Evolutionary conservation across 495 filamentous ascomycete genomes (phyloP), one percentile per base, ranked within the genome.

Genomic region (Tricharina praecox): DNA sequence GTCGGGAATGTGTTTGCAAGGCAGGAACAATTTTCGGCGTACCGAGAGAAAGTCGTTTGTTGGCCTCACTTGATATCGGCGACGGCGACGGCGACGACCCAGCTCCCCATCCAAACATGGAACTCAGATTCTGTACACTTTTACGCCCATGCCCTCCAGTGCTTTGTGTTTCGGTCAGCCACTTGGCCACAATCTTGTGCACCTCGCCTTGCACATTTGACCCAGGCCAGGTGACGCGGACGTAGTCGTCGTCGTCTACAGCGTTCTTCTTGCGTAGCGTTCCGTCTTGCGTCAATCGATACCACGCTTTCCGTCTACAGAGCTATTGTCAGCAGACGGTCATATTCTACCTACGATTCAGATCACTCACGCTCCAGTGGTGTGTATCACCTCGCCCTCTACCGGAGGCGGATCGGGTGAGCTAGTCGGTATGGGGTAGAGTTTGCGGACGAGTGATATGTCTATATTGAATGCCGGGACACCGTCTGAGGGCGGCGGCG

Each of bases 151-250:
- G 48, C n/a, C 51, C 39, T 20, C 48, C 49, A 20, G 41, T n/a
- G 34, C 71, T 67, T 5, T 68, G 70, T 50, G 75, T 75, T 54
- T 77, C 70, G 41, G 71, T 68, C 64, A 75, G 73, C 75, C 75
- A 78, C 20, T 70, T 65, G 19, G 66, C 63, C 23, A 77, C 72
- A 23, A 71, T 72, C 51, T 71, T 70, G 49, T 70, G 64, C 5
- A 69, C 70, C 15, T 73, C 69, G 11, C 58, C 56, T 30, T 69
- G 70, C 10, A 75, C 54, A 16, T 66, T 62, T 1, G 74, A 76
- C 4, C 68, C 62, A 18, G 58, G 48, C 75, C 75, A 79, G 13
- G 63, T 63, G 13, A 76, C 66, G 3, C 69, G 65, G 32, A 71
- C 62, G 52, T 78, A 79, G 44, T 71, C 70, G 10, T 74, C 71